These are phyloP conservation scores for Arthrobotrys conoides DNA, from an alignment of 2,329 filamentous ascomycete genomes.

Conservation along the genomic window DNA sequence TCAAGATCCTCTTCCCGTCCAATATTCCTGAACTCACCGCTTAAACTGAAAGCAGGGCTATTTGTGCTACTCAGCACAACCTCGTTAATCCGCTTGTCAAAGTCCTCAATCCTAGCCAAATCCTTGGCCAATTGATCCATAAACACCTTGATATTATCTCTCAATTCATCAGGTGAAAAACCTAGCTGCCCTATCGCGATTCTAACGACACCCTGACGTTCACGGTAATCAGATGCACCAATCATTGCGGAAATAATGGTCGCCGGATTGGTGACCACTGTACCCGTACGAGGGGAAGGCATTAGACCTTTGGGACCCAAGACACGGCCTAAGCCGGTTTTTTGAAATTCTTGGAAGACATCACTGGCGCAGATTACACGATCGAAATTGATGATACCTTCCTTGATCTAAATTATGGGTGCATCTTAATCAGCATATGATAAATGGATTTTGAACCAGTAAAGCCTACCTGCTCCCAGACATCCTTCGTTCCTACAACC, in stretches of 20 bases:
- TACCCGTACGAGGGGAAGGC: slow-evolving; percentile 89
- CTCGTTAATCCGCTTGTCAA: slow-evolving; percentile 71
- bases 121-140: slow-evolving; percentile 84
- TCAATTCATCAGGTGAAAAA: slow-evolving; percentile 88
- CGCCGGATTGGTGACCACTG: slow-evolving; percentile 85
- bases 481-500: slow-evolving; percentile 84
- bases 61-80: slow-evolving; percentile 88
- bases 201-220: slow-evolving; percentile 84
- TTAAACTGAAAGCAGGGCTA: slow-evolving; percentile 87
- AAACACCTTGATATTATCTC: slow-evolving; percentile 84
- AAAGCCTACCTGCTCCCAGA: slow-evolving; percentile 79
- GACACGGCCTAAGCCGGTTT: slow-evolving; percentile 83
- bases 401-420: slow-evolving; percentile 68
- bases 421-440: slow-evolving; percentile 2
- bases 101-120: slow-evolving; percentile 75
- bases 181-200: slow-evolving; percentile 92
- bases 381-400: slow-evolving; percentile 87
- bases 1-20: slow-evolving; percentile 22
- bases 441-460: not conserved
- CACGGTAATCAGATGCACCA: slow-evolving; percentile 87
- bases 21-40: slow-evolving; percentile 77
- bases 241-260: slow-evolving; percentile 84
- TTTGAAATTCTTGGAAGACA: slow-evolving; percentile 82
- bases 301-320: slow-evolving; percentile 92
- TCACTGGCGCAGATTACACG: slow-evolving; percentile 86